Conservation (phyloP, 352 stramenopile species). For the Pythium rhizo-oryzae region DNA sequence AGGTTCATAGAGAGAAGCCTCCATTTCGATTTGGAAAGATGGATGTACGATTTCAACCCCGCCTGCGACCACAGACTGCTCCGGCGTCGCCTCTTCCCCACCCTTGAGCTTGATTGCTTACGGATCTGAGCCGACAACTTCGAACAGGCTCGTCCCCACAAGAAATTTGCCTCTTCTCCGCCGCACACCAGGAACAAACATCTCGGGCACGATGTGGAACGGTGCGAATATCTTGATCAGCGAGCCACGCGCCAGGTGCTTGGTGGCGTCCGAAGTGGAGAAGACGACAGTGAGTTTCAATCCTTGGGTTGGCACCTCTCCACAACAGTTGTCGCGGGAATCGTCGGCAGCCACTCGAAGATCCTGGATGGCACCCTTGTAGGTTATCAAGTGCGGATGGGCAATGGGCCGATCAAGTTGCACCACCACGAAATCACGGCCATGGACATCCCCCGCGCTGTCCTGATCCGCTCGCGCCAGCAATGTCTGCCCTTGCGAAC, state of each 20-base stretch:
- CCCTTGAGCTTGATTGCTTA: neutral
- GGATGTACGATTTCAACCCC: neutral
- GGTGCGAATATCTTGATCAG: constrained; percentile 57
- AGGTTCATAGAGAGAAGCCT: constrained; percentile 25
- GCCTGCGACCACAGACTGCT: constrained; percentile 8
- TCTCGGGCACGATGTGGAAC: constrained; percentile 52
- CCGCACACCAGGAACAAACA: constrained; percentile 26
- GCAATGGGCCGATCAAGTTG: constrained; percentile 13
- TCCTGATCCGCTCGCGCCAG: constrained; percentile 33
- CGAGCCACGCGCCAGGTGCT: constrained; percentile 35
- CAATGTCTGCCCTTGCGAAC: constrained; percentile 55
- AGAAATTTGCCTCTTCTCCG: constrained; percentile 41
- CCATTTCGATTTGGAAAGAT: constrained; percentile 28
- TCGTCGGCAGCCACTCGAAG: neutral
- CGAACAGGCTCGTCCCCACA: constrained; percentile 51
- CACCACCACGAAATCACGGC: constrained; percentile 45
- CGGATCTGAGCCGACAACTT: constrained; percentile 23
- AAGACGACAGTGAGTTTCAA: constrained; percentile 37
- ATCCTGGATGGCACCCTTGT: constrained; percentile 39
- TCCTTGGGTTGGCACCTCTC: neutral
- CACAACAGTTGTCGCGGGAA: neutral
- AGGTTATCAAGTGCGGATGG: constrained; percentile 33
- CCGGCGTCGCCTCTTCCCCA: constrained; percentile 14
- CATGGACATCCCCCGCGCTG: constrained; percentile 49
- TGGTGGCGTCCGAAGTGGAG: constrained; percentile 26